phyloP scores from a whole-genome alignment of 805 yeast species.

The Zygosaccharomyces bisporus region DNA sequence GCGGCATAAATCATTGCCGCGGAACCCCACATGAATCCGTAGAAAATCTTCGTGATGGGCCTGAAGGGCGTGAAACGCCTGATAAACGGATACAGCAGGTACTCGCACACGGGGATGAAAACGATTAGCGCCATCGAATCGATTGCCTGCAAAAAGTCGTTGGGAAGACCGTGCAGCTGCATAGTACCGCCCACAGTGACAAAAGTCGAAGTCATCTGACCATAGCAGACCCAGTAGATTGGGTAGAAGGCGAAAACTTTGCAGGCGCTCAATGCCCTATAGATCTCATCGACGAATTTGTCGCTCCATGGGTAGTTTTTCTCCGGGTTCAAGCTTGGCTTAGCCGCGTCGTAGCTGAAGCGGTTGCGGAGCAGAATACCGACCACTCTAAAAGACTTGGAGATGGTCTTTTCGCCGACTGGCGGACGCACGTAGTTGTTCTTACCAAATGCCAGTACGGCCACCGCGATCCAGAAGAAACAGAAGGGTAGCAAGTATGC shows the following conservation, averaged over 20 bases:
- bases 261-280: conserved; percentile 63
- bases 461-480: conserved; percentile 59
- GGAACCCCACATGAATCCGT: conserved; percentile 65
- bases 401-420: conserved; percentile 57
- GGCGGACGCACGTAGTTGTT: conserved; percentile 55
- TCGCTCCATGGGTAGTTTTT: conserved; percentile 57
- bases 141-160: conserved; percentile 72
- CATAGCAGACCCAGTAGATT: conserved; percentile 69
- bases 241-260: conserved; percentile 69
- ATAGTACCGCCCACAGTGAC: conserved; percentile 70
- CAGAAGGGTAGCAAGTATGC: conserved; percentile 70
- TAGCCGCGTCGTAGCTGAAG: conserved; percentile 51
- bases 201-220: conserved; percentile 70
- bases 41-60: conserved; percentile 68
- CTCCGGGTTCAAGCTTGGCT: conserved; percentile 52
- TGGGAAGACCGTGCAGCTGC: conserved; percentile 75
- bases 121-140: conserved; percentile 72
- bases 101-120: conserved; percentile 71
- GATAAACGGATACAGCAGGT: conserved; percentile 51
- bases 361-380: conserved; percentile 45
- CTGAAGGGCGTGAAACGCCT: conserved; percentile 51
- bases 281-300: conserved; percentile 68
- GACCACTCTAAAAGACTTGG: conserved; percentile 47
- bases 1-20: conserved; percentile 72
- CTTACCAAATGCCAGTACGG: conserved; percentile 50